Evolutionary conservation across 148 eudicot species (phyloP), one percentile per base, ranked within the genome.

Genomic region (Fagopyrum homotropicum): DNA sequence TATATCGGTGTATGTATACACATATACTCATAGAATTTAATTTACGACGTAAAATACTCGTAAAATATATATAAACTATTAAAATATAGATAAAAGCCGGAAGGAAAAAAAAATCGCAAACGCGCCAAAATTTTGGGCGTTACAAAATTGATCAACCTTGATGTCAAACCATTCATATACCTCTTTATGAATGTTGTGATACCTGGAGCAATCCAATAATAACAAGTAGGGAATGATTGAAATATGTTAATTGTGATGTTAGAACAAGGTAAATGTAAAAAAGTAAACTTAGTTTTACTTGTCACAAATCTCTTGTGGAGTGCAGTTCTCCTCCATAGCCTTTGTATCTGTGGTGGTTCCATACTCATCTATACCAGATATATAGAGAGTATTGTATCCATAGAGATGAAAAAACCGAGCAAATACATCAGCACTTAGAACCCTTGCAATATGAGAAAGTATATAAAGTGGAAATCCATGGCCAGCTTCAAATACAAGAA

Each of bases 271-370:
- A 22, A 22, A 22, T 22, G 0, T 7, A 8, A 57, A 14, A 57
- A 57, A 57, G 15, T 2, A 14, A 2, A 22, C 14, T 4, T 55
- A 72, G 29, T 72, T 70, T 63, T 81, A 93, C 96, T 93, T 93
- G 84, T 91, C 92, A 60, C 98, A 93, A 76, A 93, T 91, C 83
- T 93, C 79, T 63, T 89, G 79, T 22, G 96, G 96, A 30, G 82
- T 83, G 69, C 87, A 88, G 22, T 91, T 91, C 82, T 93, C 98
- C 76, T 93, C 98, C 90, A 89, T 29, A 35, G 96, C 98, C 79
- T 93, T 93, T 0, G 96, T 93, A 87, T 93, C 98, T 2, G 98
- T 93, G 2, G 98, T 92, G 2, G 98, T 93, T 44, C 98, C 98
- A 50, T 93, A 93, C 82, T 93, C 98, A 74, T 93, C 98, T 4